Evolutionary conservation across 306 rosid genomes (phyloP), one percentile per base, ranked within the genome.

Genomic region (Clitoria ternatea): DNA sequence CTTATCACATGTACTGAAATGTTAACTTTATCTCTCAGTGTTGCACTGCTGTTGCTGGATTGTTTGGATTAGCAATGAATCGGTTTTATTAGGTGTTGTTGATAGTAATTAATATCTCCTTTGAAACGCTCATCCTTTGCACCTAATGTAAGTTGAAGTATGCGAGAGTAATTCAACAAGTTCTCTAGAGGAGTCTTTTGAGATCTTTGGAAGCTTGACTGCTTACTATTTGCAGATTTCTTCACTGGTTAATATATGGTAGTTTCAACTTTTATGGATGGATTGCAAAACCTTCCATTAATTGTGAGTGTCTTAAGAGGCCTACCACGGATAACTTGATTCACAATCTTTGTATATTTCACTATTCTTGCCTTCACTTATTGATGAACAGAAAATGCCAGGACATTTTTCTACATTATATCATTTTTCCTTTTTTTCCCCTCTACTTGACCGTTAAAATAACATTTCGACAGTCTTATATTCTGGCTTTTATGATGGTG

Each of bases 301-400:
- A 26, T 47, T 71, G 24, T 2, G 45, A 69, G 43, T 47, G 65
- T 62, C 60, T 27, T n/a, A 11, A 15, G 78, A 75, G 61, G 60
- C 61, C 56, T 23, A 39, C 15, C 0, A 1, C 56, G 66, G 36
- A 33, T 56, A 55, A 64, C 55, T 63, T 9, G 33, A 70, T 39
- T 47, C 24, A 45, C 20, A 4, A 36, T 61, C 61, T 61, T 50
- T 55, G 35, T 47, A 60, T 13, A 61, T 32, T 42, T 56, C 33
- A 45, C 19, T 72, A 7, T 59, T 72, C 61, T 40, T 61, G 53
- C 53, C 72, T n/a, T 72, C 61, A 72, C 47, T 69, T 61, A 10
- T 74, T 39, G 48, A 60, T 35, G 29, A 22, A 55, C 53, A 37
- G 42, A 64, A 70, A 40, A 48, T 50, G 63, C 68, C 65, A 17